These are phyloP conservation scores for Aspergillus sp. DNA, from an alignment of 2,329 filamentous ascomycete genomes.

Conservation along the genomic window DNA sequence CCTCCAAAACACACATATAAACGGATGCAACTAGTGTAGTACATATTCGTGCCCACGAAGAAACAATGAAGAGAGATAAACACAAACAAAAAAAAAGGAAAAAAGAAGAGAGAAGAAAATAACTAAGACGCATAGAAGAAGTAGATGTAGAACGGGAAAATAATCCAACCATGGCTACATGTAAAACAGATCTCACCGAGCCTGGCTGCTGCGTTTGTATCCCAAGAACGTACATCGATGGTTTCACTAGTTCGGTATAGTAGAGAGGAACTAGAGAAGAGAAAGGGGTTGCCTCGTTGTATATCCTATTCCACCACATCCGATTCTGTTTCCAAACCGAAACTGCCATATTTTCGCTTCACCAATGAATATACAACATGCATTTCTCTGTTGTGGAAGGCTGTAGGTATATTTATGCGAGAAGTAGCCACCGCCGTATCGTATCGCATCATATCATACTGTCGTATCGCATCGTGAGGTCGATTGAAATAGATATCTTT, in stretches of 20 bases:
- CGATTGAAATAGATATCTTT: not conserved
- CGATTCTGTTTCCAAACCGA: not conserved
- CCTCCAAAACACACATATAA: not conserved
- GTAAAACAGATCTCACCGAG: not conserved
- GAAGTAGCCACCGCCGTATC: constrained; percentile 3
- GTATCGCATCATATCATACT: constrained; percentile 6
- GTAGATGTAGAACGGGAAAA: constrained; percentile 1
- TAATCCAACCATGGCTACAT: constrained; percentile 7
- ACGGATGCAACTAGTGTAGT: constrained; percentile 8
- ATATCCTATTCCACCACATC: not conserved
- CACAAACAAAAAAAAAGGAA: not conserved
- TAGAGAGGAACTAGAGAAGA: not conserved
- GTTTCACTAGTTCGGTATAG: not conserved
- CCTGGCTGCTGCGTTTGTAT: not conserved
- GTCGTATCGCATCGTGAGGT: not conserved
- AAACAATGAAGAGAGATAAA: constrained; percentile 2
- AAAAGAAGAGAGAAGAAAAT: no score
- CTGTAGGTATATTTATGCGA: constrained; percentile 12
- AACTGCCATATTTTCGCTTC: not conserved
- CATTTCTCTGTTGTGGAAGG: not conserved
- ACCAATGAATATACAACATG: constrained; percentile 8
- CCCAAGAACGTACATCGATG: constrained; percentile 3
- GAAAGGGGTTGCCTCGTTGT: not conserved
- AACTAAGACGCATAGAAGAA: constrained; percentile 2
- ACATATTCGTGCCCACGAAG: constrained; percentile 2